Evolutionary conservation across 768 basidiomycete species (phyloP).

Genomic region (Trichaptum fuscoviolaceum): DNA sequence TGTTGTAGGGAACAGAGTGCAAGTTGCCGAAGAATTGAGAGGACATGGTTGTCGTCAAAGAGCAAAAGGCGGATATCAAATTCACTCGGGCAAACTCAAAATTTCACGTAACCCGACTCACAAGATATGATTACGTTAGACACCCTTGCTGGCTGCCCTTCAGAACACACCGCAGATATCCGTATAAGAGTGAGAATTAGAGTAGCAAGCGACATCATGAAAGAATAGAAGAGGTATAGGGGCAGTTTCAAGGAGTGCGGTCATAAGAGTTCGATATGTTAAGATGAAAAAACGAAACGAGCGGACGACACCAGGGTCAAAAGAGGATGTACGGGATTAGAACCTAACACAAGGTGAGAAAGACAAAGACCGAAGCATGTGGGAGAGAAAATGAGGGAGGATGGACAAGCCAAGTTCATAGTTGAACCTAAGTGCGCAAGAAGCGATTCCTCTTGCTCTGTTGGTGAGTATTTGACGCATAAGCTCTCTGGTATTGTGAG

Average conservation of each 20-base stretch:
- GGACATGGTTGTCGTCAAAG: background rate
- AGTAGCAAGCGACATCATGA: constrained; percentile 1
- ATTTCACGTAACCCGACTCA: background rate
- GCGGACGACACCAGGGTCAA: background rate
- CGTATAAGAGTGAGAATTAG: background rate
- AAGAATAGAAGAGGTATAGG: background rate
- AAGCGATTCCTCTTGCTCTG: constrained; percentile 4
- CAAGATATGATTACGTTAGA: background rate
- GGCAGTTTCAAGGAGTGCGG: background rate
- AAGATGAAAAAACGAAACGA: background rate
- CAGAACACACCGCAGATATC: background rate
- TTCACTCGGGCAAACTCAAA: background rate
- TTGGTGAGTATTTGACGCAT: background rate
- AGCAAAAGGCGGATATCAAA: background rate
- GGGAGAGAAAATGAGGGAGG: constrained; percentile 8
- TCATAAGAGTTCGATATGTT: constrained; percentile 1
- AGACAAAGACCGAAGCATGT: background rate
- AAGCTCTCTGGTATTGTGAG: background rate
- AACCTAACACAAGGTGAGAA: background rate
- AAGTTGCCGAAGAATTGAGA: background rate
- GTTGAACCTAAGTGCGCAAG: constrained; percentile 6
- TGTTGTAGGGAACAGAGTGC: background rate
- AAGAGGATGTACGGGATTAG: background rate
- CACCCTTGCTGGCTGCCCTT: background rate
- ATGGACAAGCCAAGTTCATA: constrained; percentile 7